These are phyloP conservation scores for Moesziomyces globuligerus DNA, from an alignment of 1,284 basidiomycete genomes.

Conservation along the genomic window DNA sequence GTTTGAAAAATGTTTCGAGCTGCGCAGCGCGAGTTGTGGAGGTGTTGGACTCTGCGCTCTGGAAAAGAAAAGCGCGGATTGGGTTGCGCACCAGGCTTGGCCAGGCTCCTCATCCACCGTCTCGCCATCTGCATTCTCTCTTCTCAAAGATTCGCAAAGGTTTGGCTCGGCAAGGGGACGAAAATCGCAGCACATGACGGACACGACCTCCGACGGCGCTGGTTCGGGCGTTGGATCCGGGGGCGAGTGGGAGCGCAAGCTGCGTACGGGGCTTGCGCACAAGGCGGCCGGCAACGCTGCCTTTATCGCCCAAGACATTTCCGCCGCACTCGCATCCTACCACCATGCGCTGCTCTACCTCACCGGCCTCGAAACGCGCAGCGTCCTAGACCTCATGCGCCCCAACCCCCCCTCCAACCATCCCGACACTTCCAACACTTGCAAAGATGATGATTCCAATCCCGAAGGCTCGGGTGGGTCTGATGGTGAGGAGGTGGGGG, in stretches of 20 bases:
- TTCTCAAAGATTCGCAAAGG: too few relatives aligned
- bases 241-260: too few relatives aligned
- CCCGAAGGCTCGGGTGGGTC: neutral
- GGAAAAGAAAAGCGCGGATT: too few relatives aligned
- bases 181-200: conserved; percentile 1
- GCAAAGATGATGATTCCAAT: conserved; percentile 20
- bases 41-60: too few relatives aligned
- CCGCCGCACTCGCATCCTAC: conserved; percentile 16
- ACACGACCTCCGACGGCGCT: too few relatives aligned
- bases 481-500: neutral
- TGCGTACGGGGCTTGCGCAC: conserved; percentile 14
- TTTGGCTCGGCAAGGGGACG: neutral
- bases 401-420: too few relatives aligned
- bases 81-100: too few relatives aligned
- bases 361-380: conserved; percentile 8
- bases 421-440: too few relatives aligned
- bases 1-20: too few relatives aligned
- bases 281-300: conserved; percentile 23
- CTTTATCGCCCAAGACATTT: conserved; percentile 13
- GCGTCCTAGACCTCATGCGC: conserved; percentile 26
- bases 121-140: too few relatives aligned
- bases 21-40: too few relatives aligned
- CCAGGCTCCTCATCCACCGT: too few relatives aligned
- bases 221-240: neutral
- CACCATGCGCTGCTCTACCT: conserved; percentile 30